Base-by-base conservation (phyloP, 176 grass and related monocot species). In the Bonia amplexicaulis region DNA sequence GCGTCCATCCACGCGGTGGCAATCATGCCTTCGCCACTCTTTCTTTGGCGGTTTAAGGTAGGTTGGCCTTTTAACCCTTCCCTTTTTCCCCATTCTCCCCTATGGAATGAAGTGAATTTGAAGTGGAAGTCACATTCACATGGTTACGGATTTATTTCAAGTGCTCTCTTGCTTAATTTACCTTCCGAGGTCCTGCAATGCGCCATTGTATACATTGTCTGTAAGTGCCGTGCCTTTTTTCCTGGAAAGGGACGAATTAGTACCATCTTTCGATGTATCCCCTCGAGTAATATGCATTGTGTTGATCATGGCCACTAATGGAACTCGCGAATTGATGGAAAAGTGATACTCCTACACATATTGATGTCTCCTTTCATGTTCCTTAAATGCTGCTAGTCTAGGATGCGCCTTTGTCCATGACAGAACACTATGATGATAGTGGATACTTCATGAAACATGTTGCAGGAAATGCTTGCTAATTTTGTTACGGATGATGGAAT, bases 21-120 rank as follows among this genome's bases (percentile, higher is more conserved):
- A 53, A 96, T 86, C 72, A 92, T 96, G 68, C 93, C 96, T 27
- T 99, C 96, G 47, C 93, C 96, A 40, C 84, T 92, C 81, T 94
- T 99, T 70, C 87, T 98, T 60, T 98, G 91, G 93, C 88, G 91
- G 61, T 85, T 98, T 14, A 98, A 98, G 96, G 96, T 90, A 85
- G 80, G 74, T 20, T 47, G 47, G 35, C 45, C 45, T 45, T 19
- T 19, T 6, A 11, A 7, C 40, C 25, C 25, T 11, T 5, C 2
- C 16, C 1, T 68, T 80, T 80, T 33, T 9, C 69, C 9, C 20
- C 16, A 19, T 79, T 54, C 13, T 65, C 37, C 54, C 37, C 35
- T 66, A 15, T 48, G 12, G 39, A 14, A 39, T 48, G 25, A 15
- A 31, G 5, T 60, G 72, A 49, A 7, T 26, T 84, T 12, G 9